Evolutionary conservation across 2,329 filamentous ascomycete genomes (phyloP).

Genomic region (Thielaviopsis ethacetica): DNA sequence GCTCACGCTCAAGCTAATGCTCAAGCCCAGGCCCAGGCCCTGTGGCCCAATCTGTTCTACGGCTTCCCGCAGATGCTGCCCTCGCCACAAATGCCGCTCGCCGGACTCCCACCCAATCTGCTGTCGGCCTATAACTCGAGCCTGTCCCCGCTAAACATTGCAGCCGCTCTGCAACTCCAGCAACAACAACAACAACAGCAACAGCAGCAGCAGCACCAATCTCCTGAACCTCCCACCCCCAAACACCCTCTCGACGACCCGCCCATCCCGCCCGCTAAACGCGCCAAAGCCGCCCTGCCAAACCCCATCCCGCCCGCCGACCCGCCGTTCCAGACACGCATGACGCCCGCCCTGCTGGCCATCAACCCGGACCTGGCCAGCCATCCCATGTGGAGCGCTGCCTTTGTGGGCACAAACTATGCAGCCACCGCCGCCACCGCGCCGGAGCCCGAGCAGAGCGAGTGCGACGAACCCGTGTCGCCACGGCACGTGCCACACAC

Average conservation of each 20-base stretch:
- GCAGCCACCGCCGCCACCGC: too few relatives aligned
- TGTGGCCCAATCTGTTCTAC: not conserved
- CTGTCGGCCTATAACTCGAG: not conserved
- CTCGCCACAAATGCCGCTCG: not conserved
- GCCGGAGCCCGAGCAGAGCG: too few relatives aligned
- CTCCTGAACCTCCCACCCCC: not conserved
- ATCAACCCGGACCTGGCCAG: conserved; percentile 3
- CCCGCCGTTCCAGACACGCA: not conserved
- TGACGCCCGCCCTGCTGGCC: conserved; percentile 1
- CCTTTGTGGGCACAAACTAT: not conserved
- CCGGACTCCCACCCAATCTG: not conserved
- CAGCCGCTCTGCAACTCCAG: not conserved
- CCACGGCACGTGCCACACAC: too few relatives aligned
- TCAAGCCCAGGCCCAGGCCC: not conserved
- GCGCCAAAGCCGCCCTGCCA: not conserved
- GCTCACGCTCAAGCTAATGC: too few relatives aligned
- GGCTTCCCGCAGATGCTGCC: not conserved
- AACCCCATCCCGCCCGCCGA: conserved; percentile 4
- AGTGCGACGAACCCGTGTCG: too few relatives aligned
- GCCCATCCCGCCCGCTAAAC: not conserved
- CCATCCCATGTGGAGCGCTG: conserved; percentile 3
- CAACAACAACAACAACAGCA: not conserved
- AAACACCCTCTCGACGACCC: not conserved
- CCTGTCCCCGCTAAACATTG: not conserved
- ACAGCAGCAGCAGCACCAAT: not conserved